Evolutionary conservation across 228 moss, liverwort and hornwort genomes (phyloP).

Genomic region (Sphagnum fallax): DNA sequence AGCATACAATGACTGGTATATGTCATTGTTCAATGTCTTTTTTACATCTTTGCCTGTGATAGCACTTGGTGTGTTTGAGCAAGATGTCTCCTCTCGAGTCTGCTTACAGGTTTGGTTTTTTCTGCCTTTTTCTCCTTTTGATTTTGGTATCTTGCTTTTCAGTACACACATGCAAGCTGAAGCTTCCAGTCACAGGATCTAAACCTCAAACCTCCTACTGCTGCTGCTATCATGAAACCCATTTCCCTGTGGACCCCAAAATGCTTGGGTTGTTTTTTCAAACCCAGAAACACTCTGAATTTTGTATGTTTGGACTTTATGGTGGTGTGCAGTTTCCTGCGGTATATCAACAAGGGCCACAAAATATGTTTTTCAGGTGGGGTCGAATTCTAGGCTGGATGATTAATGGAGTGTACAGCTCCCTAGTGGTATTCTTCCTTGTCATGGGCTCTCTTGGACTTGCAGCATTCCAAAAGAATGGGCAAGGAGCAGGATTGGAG

Average conservation of each 20-base stretch:
- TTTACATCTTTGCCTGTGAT: constrained; percentile 96
- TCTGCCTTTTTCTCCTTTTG: no score
- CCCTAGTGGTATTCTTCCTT: constrained; percentile 69
- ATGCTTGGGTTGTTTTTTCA: constrained; percentile 47
- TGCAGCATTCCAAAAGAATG: constrained; percentile 56
- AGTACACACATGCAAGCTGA: constrained; percentile 46
- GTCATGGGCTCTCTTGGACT: constrained; percentile 49
- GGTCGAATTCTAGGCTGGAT: constrained; percentile 93
- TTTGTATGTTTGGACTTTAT: constrained; percentile 46
- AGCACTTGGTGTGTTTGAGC: constrained; percentile 95
- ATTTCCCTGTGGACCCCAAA: no score
- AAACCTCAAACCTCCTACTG: no score
- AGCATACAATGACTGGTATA: constrained; percentile 87
- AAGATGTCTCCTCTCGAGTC: constrained; percentile 95
- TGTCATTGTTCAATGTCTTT: constrained; percentile 88
- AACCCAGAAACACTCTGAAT: constrained; percentile 54
- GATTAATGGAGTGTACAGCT: constrained; percentile 88
- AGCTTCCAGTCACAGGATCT: constrained; percentile 38
- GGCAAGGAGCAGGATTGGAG: constrained; percentile 64
- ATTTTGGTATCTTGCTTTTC: no score
- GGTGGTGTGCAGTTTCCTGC: constrained; percentile 69
- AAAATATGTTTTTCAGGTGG: constrained; percentile 94
- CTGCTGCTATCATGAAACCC: no score
- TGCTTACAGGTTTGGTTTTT: constrained; percentile 60
- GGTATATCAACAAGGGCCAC: constrained; percentile 91